Evolutionary conservation across 1,284 basidiomycete species (phyloP).

Genomic region (Agaricales sp.): DNA sequence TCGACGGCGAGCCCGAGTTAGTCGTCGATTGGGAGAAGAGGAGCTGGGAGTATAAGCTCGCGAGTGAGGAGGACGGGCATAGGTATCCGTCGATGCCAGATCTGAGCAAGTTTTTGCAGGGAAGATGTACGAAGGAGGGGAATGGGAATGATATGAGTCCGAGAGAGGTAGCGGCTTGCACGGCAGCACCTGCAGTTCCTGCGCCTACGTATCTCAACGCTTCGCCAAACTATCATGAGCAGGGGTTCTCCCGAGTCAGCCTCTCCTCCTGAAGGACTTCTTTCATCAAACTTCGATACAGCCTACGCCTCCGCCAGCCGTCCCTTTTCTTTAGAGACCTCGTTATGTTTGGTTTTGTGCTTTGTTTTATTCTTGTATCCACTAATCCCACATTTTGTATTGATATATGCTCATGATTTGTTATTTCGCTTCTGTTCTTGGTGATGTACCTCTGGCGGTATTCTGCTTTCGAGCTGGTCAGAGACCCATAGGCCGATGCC

Average conservation of each 20-base stretch:
- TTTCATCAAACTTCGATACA: neutral
- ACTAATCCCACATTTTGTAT: neutral
- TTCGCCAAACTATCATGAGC: neutral
- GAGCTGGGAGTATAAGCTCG: slow-evolving; percentile 44
- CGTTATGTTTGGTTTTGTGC: too few species aligned
- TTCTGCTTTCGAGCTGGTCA: slow-evolving; percentile 40
- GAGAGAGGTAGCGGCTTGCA: neutral
- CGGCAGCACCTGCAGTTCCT: neutral
- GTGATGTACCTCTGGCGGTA: slow-evolving; percentile 17
- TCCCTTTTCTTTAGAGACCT: neutral
- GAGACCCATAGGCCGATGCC: slow-evolving; percentile 41
- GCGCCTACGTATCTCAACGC: neutral
- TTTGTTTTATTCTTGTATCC: neutral
- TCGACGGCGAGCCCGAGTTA: slow-evolving; percentile 37
- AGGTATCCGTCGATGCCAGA: slow-evolving; percentile 30
- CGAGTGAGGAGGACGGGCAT: slow-evolving; percentile 29
- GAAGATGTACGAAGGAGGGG: slow-evolving; percentile 11
- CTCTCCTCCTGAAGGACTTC: neutral
- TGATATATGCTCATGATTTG: slow-evolving; percentile 3
- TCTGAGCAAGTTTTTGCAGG: slow-evolving; percentile 21
- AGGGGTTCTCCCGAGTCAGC: neutral
- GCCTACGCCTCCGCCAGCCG: neutral
- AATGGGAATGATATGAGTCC: slow-evolving; percentile 4
- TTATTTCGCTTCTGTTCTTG: slow-evolving; percentile 7
- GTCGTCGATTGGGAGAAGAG: slow-evolving; percentile 53